Conservation (phyloP, 768 basidiomycete genomes). For the Boletellus emodensis region DNA sequence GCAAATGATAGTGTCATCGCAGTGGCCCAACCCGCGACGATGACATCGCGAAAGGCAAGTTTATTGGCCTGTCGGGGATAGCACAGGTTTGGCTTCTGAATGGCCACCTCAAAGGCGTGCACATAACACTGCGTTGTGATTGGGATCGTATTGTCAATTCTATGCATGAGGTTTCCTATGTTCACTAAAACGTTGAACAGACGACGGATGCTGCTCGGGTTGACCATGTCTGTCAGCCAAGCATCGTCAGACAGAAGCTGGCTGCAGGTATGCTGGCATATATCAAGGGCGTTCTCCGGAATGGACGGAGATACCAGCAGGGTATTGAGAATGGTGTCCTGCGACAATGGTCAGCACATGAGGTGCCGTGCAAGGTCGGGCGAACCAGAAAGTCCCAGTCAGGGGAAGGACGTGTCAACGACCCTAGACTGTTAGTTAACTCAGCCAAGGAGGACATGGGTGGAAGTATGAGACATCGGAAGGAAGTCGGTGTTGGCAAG, state of each 20-base stretch:
- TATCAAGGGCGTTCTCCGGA: slow-evolving; percentile 30
- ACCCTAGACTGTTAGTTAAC: slow-evolving; percentile 23
- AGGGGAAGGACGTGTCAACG: slow-evolving; percentile 21
- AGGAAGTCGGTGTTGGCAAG: slow-evolving; percentile 4
- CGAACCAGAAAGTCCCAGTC: slow-evolving; percentile 32
- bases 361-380: slow-evolving; percentile 4
- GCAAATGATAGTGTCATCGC: slow-evolving; percentile 30
- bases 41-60: slow-evolving; percentile 36
- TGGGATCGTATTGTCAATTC: slow-evolving; percentile 24
- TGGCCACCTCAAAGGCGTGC: slow-evolving; percentile 39
- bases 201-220: slow-evolving; percentile 36
- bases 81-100: slow-evolving; percentile 29
- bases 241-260: slow-evolving; percentile 28
- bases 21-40: slow-evolving; percentile 37
- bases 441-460: slow-evolving; percentile 26
- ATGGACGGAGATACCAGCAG: slow-evolving; percentile 25
- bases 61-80: slow-evolving; percentile 12
- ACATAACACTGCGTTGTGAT: slow-evolving; percentile 36
- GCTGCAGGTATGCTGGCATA: slow-evolving; percentile 31
- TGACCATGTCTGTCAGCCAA: slow-evolving; percentile 18
- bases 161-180: slow-evolving; percentile 35
- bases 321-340: slow-evolving; percentile 25
- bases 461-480: slow-evolving; percentile 15
- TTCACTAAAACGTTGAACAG: slow-evolving; percentile 45
- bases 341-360: slow-evolving; percentile 11